Evolutionary conservation across 2,329 filamentous ascomycete species (phyloP).

Genomic region (Stachybotrys echinatus): DNA sequence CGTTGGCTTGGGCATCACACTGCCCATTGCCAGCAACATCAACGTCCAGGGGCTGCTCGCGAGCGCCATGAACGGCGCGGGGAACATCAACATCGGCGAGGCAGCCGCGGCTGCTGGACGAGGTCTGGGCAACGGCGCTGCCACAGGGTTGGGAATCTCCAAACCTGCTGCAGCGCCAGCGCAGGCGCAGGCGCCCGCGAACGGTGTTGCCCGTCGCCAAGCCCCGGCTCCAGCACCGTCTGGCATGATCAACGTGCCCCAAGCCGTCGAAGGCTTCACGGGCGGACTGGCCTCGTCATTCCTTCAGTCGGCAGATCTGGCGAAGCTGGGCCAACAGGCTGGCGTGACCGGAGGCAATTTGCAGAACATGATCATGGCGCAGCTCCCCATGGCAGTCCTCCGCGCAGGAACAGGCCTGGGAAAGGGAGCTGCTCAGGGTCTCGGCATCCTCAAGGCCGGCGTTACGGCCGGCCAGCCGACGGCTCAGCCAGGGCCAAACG

Average conservation of each 20-base stretch:
- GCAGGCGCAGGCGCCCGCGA: not conserved
- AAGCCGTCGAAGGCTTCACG: not conserved
- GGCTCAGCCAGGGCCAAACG: not conserved
- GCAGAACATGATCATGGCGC: not conserved
- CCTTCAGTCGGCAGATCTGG: not conserved
- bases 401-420: not conserved
- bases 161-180: not conserved
- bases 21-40: conserved; percentile 1
- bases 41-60: not conserved
- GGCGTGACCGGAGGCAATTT: not conserved
- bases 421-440: not conserved
- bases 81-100: not conserved
- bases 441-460: not conserved
- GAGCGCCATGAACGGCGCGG: not conserved
- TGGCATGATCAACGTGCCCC: not conserved
- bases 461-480: not conserved
- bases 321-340: not conserved
- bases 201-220: not conserved
- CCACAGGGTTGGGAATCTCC: not conserved
- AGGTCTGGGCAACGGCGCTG: not conserved
- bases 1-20: not conserved
- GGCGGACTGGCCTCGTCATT: conserved; percentile 1
- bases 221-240: not conserved
- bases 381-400: not conserved
- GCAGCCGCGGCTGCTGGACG: not conserved